Evolutionary conservation across 2,329 filamentous ascomycete genomes (phyloP), one percentile per base, ranked within the genome.

Genomic region (Fusarium caatingaense): DNA sequence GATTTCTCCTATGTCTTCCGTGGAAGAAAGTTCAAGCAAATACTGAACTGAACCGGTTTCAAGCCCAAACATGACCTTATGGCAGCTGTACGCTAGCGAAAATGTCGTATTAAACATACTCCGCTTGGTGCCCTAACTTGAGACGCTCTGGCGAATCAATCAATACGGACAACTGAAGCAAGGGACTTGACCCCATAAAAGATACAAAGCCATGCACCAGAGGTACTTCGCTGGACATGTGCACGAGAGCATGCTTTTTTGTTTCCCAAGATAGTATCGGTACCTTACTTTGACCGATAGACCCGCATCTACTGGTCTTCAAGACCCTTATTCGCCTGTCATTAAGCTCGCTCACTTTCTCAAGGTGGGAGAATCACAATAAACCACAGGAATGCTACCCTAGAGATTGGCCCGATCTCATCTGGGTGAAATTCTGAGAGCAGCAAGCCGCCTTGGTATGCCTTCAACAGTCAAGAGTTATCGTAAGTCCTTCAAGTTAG

Each of bases 101-200:
- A 64, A 71, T 45, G 64, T 66, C 71, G 66, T 72, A 75, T 66
- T 56, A 72, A 72, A 65, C 59, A 65, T 63, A 61, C 41, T 61
- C 72, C 59, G 68, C 64, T 68, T 68, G 57, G 37, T 53, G 62
- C 53, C 53, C 66, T 70, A 70, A 53, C 44, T 57, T 21, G 30
- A 47, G 21, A 21, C 44, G 21, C 46, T 64, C 41, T 46, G 64
- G 37, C 68, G 58, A 71, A 70, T 70, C 68, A 70, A 70, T 70
- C 68, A 71, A 70, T 55, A 70, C 55, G 55, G 51, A 60, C 49
- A 45, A 40, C 23, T 54, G 18, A 56, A 42, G 42, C 50, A 68
- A 68, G 53, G 64, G 41, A 59, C 32, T 21, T 47, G 45, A 20
- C 57, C 21, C 65, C 48, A 64, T 59, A 64, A 64, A 68, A 44